Evolutionary conservation across 352 stramenopile genomes (phyloP).

Genomic region (Globisporangium yorkense): DNA sequence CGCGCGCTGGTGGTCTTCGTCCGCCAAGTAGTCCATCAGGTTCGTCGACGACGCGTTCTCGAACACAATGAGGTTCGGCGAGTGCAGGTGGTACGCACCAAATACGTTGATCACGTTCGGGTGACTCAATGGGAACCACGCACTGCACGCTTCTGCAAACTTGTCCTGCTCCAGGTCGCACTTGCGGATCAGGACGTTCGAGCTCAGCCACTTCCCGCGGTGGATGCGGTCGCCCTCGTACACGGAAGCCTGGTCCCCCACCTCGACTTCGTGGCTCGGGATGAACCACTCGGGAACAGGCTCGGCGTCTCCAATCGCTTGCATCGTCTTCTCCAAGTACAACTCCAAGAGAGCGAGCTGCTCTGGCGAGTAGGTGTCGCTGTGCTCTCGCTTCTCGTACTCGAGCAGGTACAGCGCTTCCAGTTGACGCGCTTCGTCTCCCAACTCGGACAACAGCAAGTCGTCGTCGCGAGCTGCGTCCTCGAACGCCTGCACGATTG

Average conservation of each 20-base stretch:
- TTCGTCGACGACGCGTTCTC: conserved; percentile 20
- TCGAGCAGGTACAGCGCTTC: conserved; percentile 1
- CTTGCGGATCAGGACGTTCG: neutral
- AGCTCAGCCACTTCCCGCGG: conserved; percentile 2
- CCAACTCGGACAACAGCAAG: neutral
- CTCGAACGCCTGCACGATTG: neutral
- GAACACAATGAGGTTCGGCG: conserved; percentile 18
- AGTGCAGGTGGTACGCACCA: conserved; percentile 17
- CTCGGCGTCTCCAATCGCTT: neutral
- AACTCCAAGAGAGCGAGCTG: neutral
- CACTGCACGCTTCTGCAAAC: conserved; percentile 57
- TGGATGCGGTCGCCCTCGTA: neutral
- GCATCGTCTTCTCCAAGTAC: conserved; percentile 1
- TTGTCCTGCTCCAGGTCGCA: conserved; percentile 5
- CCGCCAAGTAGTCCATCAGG: conserved; percentile 18
- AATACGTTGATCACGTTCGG: conserved; percentile 83
- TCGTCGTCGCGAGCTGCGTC: neutral
- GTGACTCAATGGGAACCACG: conserved; percentile 85
- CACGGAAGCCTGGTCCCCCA: neutral
- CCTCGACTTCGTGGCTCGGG: conserved; percentile 3
- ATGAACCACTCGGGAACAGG: conserved; percentile 4
- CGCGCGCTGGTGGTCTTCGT: neutral
- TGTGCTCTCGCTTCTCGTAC: conserved; percentile 3
- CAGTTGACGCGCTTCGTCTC: neutral
- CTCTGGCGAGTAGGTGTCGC: neutral